Evolutionary conservation across 169 alveolate genomes (phyloP), one percentile per base, ranked within the genome.

Genomic region (Eimeria necatrix): DNA sequence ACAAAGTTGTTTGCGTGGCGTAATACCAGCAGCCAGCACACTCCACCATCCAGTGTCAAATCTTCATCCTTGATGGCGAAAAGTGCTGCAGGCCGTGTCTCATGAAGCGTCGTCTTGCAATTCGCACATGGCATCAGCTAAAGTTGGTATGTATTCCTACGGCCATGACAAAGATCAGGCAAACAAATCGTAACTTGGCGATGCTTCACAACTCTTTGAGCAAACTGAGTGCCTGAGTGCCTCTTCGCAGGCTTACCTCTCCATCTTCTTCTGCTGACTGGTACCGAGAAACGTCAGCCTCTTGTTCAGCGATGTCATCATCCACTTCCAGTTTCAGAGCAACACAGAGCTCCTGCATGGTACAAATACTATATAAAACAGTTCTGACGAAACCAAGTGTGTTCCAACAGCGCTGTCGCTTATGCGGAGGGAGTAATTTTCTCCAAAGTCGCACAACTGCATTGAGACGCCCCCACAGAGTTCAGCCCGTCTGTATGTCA

Each of bases 91-190:
- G 41, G 41, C 41, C 41, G 41, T 2, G 41, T 32, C 41, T 32
- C 41, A 32, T 32, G 41, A 32, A 32, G 41, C 41, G 60, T 78
- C 91, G 32, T 83, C 41, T 14, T 83, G 56, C n/a, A 18, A n/a
- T 59, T 60, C 56, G 61, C 60, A 20, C 9, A 60, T 12, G 4
- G 92, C 92, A 5, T 84, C 92, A 41, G 80, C 92, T 32, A 84
- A 32, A 26, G 92, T 84, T 32, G 92, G 92, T 56, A 84, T 84
- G 46, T 46, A 76, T 46, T 84, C 80, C 92, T 84, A 74, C 9
- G 16, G 78, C 8, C 18, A 59, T 20, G 41, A 51, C 56, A 84
- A 41, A 46, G 16, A 4, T 32, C 78, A 24, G 76, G 3, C 52
- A 32, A 22, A 32, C 92, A 46, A 18, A 41, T 8, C 70, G 60